Evolutionary conservation across 352 stramenopile genomes (phyloP).

Genomic region (Phytophthora sansomeana): DNA sequence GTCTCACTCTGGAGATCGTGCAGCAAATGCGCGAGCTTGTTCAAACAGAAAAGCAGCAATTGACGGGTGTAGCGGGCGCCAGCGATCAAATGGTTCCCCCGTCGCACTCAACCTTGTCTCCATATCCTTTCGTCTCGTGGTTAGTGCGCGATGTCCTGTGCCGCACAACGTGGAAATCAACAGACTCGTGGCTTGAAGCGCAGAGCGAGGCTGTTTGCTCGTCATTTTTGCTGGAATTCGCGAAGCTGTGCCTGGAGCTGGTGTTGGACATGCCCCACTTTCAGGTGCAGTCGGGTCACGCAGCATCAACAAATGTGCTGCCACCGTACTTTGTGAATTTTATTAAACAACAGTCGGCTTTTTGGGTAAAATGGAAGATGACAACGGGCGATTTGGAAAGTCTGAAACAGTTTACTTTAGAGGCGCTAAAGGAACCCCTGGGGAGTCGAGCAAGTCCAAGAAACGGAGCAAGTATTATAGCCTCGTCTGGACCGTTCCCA

Average conservation of each 20-base stretch:
- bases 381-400: slow-evolving; percentile 59
- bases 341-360: slow-evolving; percentile 75
- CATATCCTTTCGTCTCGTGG: slow-evolving; percentile 87
- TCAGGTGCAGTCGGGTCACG: slow-evolving; percentile 48
- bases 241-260: slow-evolving; percentile 79
- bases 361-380: slow-evolving; percentile 86
- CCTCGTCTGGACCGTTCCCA: slow-evolving; percentile 43
- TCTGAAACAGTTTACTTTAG: slow-evolving; percentile 64
- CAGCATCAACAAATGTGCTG: slow-evolving; percentile 70
- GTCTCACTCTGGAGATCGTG: slow-evolving; percentile 80
- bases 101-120: slow-evolving; percentile 46
- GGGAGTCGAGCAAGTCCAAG: slow-evolving; percentile 22
- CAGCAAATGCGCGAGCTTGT: slow-evolving; percentile 86
- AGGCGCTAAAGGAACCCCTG: slow-evolving; percentile 68
- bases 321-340: slow-evolving; percentile 90
- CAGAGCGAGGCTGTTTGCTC: slow-evolving; percentile 70
- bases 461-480: slow-evolving; percentile 6
- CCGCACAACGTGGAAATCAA: slow-evolving; percentile 81
- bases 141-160: slow-evolving; percentile 85
- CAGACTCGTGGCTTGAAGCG: slow-evolving; percentile 66
- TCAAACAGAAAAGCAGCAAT: slow-evolving; percentile 67
- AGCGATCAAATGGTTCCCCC: slow-evolving; percentile 34
- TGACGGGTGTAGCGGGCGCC: slow-evolving; percentile 30
- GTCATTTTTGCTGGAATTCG: slow-evolving; percentile 75
- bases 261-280: slow-evolving; percentile 84